Evolutionary conservation across 306 rosid species (phyloP), one percentile per base, ranked within the genome.

Genomic region (Cucumis cinereus): DNA sequence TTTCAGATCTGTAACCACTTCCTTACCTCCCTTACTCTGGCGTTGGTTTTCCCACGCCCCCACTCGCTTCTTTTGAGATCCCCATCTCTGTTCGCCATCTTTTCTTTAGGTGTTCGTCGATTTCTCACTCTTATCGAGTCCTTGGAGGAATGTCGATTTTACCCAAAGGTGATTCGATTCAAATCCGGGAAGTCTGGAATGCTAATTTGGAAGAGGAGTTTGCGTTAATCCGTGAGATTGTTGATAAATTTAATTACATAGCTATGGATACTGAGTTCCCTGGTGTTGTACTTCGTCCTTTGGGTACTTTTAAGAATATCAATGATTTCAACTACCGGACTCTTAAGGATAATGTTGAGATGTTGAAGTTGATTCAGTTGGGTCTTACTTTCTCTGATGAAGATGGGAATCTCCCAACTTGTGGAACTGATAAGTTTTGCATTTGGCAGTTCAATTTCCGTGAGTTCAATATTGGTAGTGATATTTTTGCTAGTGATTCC

Each of bases 181-280:
- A 83, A 81, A 85, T 93, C 81, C 86, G 98, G 23, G 98, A 93
- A 83, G 98, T 89, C 6, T 93, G 98, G 98, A 86, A 79, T 47
- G 89, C 86, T 75, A 93, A 93, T 81, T 86, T 93, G 1, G 98
- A 88, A 9, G 93, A 89, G 50, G 98, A 91, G 82, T 83, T 93
- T 3, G 86, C 83, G 10, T 43, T 90, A 82, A 93, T 93, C 70
- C 97, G 97, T 8, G 88, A 81, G 28, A 78, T 93, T 40, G 98
- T 93, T 12, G 95, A 88, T 40, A 26, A 66, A 14, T 91, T 15
- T 54, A 83, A 80, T 80, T 91, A 84, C 24, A 79, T 93, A 4
- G 98, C 98, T 0, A 93, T 93, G 98, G 98, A 93, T 35, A 91
- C 98, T 0, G 98, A 93, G 87, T 93, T 93, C 59, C 98, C 98